Base-by-base conservation (phyloP, 352 stramenopile species). In the Achlya hypogyna region DNA sequence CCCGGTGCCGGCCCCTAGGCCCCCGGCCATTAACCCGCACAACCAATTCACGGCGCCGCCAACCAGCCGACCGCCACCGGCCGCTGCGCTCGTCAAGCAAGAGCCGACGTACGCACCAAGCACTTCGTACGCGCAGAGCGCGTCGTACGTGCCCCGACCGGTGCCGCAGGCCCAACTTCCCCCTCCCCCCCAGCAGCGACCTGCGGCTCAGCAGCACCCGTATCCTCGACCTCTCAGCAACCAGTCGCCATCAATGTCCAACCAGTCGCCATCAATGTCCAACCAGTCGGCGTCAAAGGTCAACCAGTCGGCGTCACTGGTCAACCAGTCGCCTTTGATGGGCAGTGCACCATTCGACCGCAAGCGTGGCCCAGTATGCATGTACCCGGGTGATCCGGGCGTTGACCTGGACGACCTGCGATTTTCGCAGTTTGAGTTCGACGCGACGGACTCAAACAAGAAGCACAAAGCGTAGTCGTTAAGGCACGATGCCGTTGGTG, bases 401-500 rank as follows among this genome's bases (percentile, higher is more conserved):
- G 38, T 45, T 34, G 53, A 89, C 40, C 84, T 94, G 60, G 84
- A 91, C 58, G 85, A 91, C 40, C 73, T 94, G 10, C 90, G 85
- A 67, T 70, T 89, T 23, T 94, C 85, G 5, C 85, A 94, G 51
- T 94, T 94, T 64, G 85, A 94, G 56, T 94, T 80, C 58, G 81
- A 94, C 64, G 82, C 82, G 43, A 51, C 29, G 20, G 25, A 40
- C 22, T 32, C 20, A 14, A 20, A 8, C 34, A 58, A 58, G 27
- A 58, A 58, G 27, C 22, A 27, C 14, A 27, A 31, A 27, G 16
- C 51, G 22, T 58, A 58, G 25, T 60, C 53, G 3, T 53, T 77
- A 93, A 6, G 82, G 82, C 32, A 91, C 34, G 67, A 95, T 96
- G 23, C 85, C 84, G 71, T 97, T 96, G 27, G 81, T 96, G 64